phyloP scores from a whole-genome alignment of 139 green algal genomes.

The Chlorella sp. region DNA sequence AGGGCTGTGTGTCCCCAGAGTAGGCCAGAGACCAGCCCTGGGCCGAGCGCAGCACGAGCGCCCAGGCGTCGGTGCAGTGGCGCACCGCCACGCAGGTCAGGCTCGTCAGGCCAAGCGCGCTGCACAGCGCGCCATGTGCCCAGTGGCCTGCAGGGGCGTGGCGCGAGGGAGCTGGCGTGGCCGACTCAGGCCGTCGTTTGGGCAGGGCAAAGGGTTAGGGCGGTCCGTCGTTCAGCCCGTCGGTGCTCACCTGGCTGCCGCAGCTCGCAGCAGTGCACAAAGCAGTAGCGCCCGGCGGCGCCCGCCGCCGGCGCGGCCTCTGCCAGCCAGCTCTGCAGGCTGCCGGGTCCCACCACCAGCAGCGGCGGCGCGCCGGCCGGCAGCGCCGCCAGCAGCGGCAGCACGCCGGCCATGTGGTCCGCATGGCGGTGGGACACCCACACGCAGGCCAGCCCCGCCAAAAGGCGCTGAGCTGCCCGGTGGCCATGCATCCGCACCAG shows the following conservation, averaged over 20 bases:
- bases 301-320: slow-evolving; percentile 26
- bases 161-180: background rate
- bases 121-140: slow-evolving; percentile 3
- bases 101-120: slow-evolving; percentile 7
- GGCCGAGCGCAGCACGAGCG: slow-evolving; percentile 57
- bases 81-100: slow-evolving; percentile 27
- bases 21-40: slow-evolving; percentile 81
- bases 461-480: background rate
- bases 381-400: slow-evolving; percentile 48
- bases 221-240: too few relatives aligned
- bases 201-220: too few relatives aligned
- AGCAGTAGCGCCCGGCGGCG: slow-evolving; percentile 43
- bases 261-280: slow-evolving; percentile 59
- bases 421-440: slow-evolving; percentile 89
- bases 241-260: slow-evolving; percentile 11
- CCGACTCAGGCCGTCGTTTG: too few relatives aligned
- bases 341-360: slow-evolving; percentile 59
- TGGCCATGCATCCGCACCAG: slow-evolving; percentile 6
- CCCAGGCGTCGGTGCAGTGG: slow-evolving; percentile 79
- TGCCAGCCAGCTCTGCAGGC: slow-evolving; percentile 57
- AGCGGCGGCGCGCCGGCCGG: slow-evolving; percentile 29
- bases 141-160: slow-evolving; percentile 5
- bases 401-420: slow-evolving; percentile 40
- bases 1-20: slow-evolving; percentile 69
- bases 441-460: slow-evolving; percentile 55